Base-by-base conservation (phyloP, 2,329 filamentous ascomycete species). In the Graphilbum fragrans region DNA sequence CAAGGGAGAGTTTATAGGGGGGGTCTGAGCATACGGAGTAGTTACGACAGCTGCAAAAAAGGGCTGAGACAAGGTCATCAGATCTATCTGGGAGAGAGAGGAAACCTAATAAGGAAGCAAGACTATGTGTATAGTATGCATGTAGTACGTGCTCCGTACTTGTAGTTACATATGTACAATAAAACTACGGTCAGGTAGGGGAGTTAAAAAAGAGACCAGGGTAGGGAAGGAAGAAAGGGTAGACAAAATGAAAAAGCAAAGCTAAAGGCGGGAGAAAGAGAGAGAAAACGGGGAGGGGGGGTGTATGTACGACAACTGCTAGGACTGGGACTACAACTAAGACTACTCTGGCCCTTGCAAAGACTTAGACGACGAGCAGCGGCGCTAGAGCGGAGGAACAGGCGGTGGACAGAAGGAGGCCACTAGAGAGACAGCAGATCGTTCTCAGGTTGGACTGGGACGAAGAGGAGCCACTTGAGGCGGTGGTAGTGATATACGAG, bases 51-150 rank as follows among this genome's bases (percentile, higher is more conserved):
- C 33, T 38, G 35, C 35, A 38, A 39, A 27, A 45, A 43, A 47
- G 43, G 46, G 46, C 46, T 45, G 44, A 47, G 41, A 42, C 40
- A 43, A 37, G 45, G 47, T 47, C 47, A 49, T 36, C 47, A 36
- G 48, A 46, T 46, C 41, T 43, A 47, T 47, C 29, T 12, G 16
- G 29, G 16, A 32, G 8, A 29, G n/a, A n/a, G 12, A 27, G 14
- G 29, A 31, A 16, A 8, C 29, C 29, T 31, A 31, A 31, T 10
- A 16, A 31, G 29, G 29, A 31, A 31, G n/a, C 29, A 31, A 31
- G 29, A 31, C 6, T 7, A 7, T 27, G 12, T 12, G 7, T 27
- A 27, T 7, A 31, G 6, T 14, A 5, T 8, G n/a, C 12, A 31
- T 31, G n/a, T n/a, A n/a, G n/a, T n/a, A n/a, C n/a, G n/a, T n/a